Base-by-base conservation (phyloP, 202 grass and related monocot genomes). In the Setaria viridis region DNA sequence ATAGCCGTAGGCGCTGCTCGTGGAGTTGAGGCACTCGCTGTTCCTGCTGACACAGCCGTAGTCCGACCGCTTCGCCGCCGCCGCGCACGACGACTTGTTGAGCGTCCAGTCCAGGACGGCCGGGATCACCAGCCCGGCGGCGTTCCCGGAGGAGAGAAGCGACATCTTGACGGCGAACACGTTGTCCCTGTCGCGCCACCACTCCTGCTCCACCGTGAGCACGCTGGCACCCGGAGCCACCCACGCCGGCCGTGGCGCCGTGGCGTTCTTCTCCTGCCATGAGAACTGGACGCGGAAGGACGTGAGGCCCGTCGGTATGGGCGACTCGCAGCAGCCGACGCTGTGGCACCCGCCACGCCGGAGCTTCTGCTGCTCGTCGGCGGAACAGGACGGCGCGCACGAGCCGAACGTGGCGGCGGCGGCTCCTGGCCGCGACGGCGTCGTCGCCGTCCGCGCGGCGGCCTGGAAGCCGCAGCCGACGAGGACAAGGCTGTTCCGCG, bases 251-350 rank as follows among this genome's bases (percentile, higher is more conserved):
- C 16, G 82, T 6, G 37, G 43, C 43, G 74, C 42, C 29, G 74
- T 67, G 29, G 64, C 19, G 43, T 30, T 70, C 69, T 8, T 42
- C 2, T 60, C 51, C 17, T 35, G 56, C 41, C 53, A 49, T 7
- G 63, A 47, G 41, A 92, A 73, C 29, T 32, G 49, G 37, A 92
- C 58, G 2, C 62, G 43, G 53, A 66, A 92, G 15, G 87, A 87
- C 41, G 3, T 16, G 46, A 84, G 67, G 12, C 87, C 87, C 9
- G 46, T 13, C 8, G 68, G 84, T 1, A 89, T 58, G 54, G 80
- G 68, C 25, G 80, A 82, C 63, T 78, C 87, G 47, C 87, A 92
- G 84, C 87, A 87, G 76, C 91, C 79, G 34, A 77, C 80, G 58
- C 87, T 87, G 20, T 72, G 50, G 66, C 91, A 92, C 5, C 49